A percentile compares a stretch with the other conserved stretches of the same genome.
Evolutionary conservation across 2,329 filamentous ascomycete genomes (phyloP).

Genomic region (Cladosporium austrohemisphaericum): DNA sequence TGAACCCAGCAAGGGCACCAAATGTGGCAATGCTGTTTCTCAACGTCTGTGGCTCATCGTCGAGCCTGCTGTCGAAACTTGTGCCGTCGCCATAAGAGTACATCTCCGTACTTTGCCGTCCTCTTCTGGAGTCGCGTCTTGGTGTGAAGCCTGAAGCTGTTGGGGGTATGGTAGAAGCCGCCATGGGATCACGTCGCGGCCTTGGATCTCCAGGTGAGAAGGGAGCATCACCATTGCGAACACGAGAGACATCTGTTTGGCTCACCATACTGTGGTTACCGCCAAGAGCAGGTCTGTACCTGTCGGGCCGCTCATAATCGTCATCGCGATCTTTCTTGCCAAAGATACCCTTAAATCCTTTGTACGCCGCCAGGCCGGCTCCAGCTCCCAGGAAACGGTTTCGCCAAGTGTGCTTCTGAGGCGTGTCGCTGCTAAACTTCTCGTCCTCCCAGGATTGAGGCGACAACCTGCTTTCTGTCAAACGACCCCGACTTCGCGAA

Average conservation of each 20-base stretch:
- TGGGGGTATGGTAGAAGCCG: slow-evolving; percentile 29
- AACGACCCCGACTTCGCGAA: slow-evolving; percentile 15
- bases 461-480: slow-evolving; percentile 23
- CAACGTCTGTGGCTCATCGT: slow-evolving; percentile 32
- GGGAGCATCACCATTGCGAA: slow-evolving; percentile 54
- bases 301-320: slow-evolving; percentile 51
- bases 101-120: slow-evolving; percentile 15
- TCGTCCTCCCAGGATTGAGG: slow-evolving; percentile 38
- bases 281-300: slow-evolving; percentile 44
- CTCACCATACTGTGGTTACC: slow-evolving; percentile 44
- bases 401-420: slow-evolving; percentile 38
- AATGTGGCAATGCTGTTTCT: slow-evolving; percentile 47
- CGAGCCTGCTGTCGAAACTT: slow-evolving; percentile 31
- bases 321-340: slow-evolving; percentile 38
- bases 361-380: slow-evolving; percentile 41
- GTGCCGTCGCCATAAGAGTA: slow-evolving; percentile 33
- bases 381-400: slow-evolving; percentile 45
- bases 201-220: slow-evolving; percentile 37
- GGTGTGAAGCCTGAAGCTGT: slow-evolving; percentile 20
- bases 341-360: slow-evolving; percentile 54
- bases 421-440: slow-evolving; percentile 35
- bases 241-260: slow-evolving; percentile 45
- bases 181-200: slow-evolving; percentile 1
- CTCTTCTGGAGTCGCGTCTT: slow-evolving; percentile 2
- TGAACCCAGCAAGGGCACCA: slow-evolving; percentile 30